Base-by-base conservation (phyloP, 768 basidiomycete species). In the Termitomyces sp. region DNA sequence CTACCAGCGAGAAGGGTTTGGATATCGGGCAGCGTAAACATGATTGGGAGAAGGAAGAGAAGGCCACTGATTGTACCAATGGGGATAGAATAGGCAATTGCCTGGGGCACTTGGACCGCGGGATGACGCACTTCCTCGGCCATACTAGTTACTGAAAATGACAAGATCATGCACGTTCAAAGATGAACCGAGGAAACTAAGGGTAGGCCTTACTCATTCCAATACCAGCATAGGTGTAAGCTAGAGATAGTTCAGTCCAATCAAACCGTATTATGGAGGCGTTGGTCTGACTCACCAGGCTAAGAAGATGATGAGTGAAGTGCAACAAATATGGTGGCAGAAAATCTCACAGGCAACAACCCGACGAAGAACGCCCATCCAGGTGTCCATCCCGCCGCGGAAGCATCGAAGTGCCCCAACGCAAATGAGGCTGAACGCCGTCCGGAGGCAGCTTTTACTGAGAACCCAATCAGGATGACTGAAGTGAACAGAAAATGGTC, bases 291-390 rank as follows among this genome's bases (percentile, higher is more conserved):
- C 70, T 63, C 66, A 75, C 77, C 75, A 55, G 76, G 70, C 76
- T 78, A 56, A 33, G 35, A 59, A 16, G n/a, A 16, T 46, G 1
- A 22, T 36, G 24, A 22, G 40, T 57, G 22, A 32, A 55, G 46
- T 48, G n/a, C 38, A n/a, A 54, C 32, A 24, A 55, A n/a, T 22
- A 33, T 56, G 13, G 9, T 7, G 8, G 20, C 5, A 51, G 2
- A 49, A 3, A 35, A 48, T 57, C 80, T 61, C 73, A 85, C 84
- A 46, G 82, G 84, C 24, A 86, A 76, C 22, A 87, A 67, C 36
- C 87, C 87, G 38, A 88, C 84, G 69, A 88, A 89, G 68, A 88
- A 89, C 0, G 85, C 78, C 86, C 86, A 89, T 36, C 84, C 88
- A 13, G 84, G 78, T 2, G 79, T 80, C 87, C 87, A 89, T 7